Conservation (phyloP, 2,329 filamentous ascomycete species). For the Pseudogymnoascus sp. region DNA sequence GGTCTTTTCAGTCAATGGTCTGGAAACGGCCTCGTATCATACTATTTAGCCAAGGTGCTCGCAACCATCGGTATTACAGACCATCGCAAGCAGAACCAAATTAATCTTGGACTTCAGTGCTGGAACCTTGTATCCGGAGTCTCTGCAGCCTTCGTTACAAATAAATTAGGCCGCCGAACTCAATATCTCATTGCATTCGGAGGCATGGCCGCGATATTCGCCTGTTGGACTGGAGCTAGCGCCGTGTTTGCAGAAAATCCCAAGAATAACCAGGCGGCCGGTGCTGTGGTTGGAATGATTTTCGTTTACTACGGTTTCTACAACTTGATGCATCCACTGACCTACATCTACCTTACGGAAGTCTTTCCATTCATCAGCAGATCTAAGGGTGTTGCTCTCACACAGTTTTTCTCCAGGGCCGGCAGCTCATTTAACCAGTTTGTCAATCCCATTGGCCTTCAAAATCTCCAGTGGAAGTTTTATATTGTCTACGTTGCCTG, state of each 20-base stretch:
- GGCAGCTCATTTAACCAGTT: slow-evolving; percentile 24
- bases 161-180: slow-evolving; percentile 13
- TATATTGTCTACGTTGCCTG: slow-evolving; percentile 27
- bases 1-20: slow-evolving; percentile 47
- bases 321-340: slow-evolving; percentile 18
- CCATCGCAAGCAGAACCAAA: slow-evolving; percentile 22
- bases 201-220: slow-evolving; percentile 8
- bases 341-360: slow-evolving; percentile 12
- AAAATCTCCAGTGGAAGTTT: slow-evolving; percentile 14
- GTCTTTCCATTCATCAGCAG: slow-evolving; percentile 12
- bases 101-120: slow-evolving; percentile 13
- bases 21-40: slow-evolving; percentile 32
- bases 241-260: neutral
- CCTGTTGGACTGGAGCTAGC: neutral
- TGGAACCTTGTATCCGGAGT: slow-evolving; percentile 8
- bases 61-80: slow-evolving; percentile 26
- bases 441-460: slow-evolving; percentile 26
- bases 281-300: slow-evolving; percentile 32
- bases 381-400: slow-evolving; percentile 8
- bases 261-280: neutral
- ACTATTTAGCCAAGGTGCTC: slow-evolving; percentile 25
- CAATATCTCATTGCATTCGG: neutral
- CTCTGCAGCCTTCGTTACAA: slow-evolving; percentile 13
- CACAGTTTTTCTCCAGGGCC: slow-evolving; percentile 4
- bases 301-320: slow-evolving; percentile 33